A percentile compares a stretch with the other conserved stretches of the same genome.
Conservation (phyloP, 2,329 filamentous ascomycete species). For the Lizonia empirigonia region DNA sequence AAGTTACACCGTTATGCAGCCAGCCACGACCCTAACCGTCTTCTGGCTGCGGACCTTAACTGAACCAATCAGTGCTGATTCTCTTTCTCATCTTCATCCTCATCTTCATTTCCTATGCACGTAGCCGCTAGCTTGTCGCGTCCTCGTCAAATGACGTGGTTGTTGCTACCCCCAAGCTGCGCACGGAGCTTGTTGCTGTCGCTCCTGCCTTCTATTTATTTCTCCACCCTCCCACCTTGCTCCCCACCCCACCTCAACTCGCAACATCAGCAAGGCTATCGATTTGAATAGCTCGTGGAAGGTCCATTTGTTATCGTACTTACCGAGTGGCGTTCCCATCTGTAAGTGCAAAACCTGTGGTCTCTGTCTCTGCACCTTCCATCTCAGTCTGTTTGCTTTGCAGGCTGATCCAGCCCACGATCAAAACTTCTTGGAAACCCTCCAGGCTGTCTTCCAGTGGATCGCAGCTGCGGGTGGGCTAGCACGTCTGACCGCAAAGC, state of each 20-base stretch:
- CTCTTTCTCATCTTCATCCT: slow-evolving; percentile 9
- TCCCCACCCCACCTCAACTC: neutral
- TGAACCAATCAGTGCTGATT: neutral
- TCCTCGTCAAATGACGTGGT: neutral
- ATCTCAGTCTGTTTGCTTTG: neutral
- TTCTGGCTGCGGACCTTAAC: neutral
- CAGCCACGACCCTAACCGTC: slow-evolving; percentile 3
- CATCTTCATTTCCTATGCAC: neutral
- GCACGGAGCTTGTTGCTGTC: slow-evolving; percentile 15
- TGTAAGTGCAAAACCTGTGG: slow-evolving; percentile 1
- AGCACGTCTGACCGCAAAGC: neutral
- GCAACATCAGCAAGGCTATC: neutral
- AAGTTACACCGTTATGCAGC: slow-evolving; percentile 1
- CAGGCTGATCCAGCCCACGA: neutral
- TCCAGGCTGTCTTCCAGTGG: neutral
- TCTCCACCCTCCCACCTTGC: neutral
- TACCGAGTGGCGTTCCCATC: neutral
- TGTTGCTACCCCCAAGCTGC: slow-evolving; percentile 10
- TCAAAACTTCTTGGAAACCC: neutral
- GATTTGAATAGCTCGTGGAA: neutral
- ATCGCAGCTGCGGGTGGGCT: neutral
- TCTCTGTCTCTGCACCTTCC: neutral
- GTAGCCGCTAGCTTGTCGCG: neutral
- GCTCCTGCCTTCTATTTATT: slow-evolving; percentile 21
- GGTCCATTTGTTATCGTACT: neutral